Conservation (phyloP, 805 yeast genomes). For the Dipodascus albidus region DNA sequence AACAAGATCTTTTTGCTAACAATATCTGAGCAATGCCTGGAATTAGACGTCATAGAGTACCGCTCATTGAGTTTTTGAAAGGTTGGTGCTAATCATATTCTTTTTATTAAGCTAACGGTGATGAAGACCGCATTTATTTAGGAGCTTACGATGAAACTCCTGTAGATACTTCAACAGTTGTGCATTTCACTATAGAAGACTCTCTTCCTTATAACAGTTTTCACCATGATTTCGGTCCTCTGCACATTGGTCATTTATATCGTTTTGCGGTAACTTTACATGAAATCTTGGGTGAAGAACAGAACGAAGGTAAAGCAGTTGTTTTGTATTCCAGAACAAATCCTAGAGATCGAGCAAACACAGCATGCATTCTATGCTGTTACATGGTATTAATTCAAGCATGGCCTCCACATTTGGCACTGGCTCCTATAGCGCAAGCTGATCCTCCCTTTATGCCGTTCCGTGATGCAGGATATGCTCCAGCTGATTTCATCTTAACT, state of each 20-base stretch:
- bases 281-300: conserved; percentile 76
- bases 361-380: conserved; percentile 88
- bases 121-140: conserved; percentile 55
- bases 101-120: background rate
- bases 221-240: conserved; percentile 93
- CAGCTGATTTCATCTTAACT: conserved; percentile 86
- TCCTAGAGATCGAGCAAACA: conserved; percentile 76
- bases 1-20: background rate
- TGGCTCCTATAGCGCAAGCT: conserved; percentile 86
- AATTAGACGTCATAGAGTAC: conserved; percentile 14
- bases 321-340: conserved; percentile 81
- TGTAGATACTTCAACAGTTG: conserved; percentile 58
- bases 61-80: conserved; percentile 27
- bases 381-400: conserved; percentile 91
- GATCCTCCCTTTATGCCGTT: conserved; percentile 92
- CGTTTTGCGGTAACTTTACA: conserved; percentile 92
- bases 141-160: conserved; percentile 84
- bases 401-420: conserved; percentile 97
- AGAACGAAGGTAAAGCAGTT: conserved; percentile 77
- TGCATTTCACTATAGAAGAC: conserved; percentile 86
- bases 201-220: conserved; percentile 88
- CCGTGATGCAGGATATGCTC: conserved; percentile 95
- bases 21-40: background rate
- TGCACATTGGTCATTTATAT: conserved; percentile 86
- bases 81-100: conserved; percentile 12